A percentile compares a stretch with the other conserved stretches of the same genome.
phyloP scores from a whole-genome alignment of 1,284 basidiomycete species.

The Inonotus hispidus region DNA sequence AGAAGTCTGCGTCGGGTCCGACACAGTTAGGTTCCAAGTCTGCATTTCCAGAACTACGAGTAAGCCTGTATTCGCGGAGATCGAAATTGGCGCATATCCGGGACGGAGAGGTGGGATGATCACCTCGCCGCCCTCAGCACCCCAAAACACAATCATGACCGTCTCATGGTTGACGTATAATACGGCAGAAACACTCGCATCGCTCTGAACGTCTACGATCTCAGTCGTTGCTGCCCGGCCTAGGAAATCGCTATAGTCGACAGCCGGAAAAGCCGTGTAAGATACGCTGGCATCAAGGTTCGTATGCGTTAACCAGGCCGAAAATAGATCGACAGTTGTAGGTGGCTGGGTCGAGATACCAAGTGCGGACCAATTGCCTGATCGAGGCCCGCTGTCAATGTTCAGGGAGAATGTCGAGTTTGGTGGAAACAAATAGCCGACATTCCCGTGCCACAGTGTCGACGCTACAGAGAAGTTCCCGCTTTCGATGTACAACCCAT shows the following conservation, averaged over 20 bases:
- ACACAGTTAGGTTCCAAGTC: slow-evolving; percentile 42
- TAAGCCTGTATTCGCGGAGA: slow-evolving; percentile 37
- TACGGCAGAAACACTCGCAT: slow-evolving; percentile 37
- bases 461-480: slow-evolving; percentile 33
- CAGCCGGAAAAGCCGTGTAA: slow-evolving; percentile 53
- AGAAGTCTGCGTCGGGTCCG: slow-evolving; percentile 49
- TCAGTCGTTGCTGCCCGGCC: slow-evolving; percentile 22
- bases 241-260: slow-evolving; percentile 30
- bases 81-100: slow-evolving; percentile 30
- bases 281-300: slow-evolving; percentile 33
- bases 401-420: slow-evolving; percentile 31
- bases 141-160: slow-evolving; percentile 45
- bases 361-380: slow-evolving; percentile 58
- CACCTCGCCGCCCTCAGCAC: slow-evolving; percentile 28
- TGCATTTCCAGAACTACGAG: slow-evolving; percentile 40
- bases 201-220: slow-evolving; percentile 39
- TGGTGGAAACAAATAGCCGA: slow-evolving; percentile 45
- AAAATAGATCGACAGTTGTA: slow-evolving; percentile 51
- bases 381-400: slow-evolving; percentile 41
- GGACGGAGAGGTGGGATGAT: slow-evolving; percentile 17
- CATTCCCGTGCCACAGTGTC: slow-evolving; percentile 53
- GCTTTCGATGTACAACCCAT: slow-evolving; percentile 31
- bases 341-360: slow-evolving; percentile 53
- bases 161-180: slow-evolving; percentile 33
- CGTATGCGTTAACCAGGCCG: slow-evolving; percentile 51